These are phyloP conservation scores for Agarophyton chilense DNA, from an alignment of 23 red algal genomes.

Conservation along the genomic window DNA sequence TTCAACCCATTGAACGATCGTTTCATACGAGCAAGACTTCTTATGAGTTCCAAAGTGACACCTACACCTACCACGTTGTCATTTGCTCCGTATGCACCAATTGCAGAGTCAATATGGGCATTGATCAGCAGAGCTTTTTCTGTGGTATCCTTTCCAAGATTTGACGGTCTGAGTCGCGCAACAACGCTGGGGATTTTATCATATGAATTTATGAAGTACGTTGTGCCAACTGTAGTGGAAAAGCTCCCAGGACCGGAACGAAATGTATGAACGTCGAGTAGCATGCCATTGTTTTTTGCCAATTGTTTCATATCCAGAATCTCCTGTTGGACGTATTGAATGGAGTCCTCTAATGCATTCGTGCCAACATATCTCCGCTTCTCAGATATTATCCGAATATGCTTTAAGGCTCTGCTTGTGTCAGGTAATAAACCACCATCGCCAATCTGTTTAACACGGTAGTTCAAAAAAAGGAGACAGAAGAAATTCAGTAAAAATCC, in stretches of 20 bases:
- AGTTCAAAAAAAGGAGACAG: neutral
- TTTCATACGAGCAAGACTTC: conserved; percentile 27
- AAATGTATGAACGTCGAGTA: conserved; percentile 42
- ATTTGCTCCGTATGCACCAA: conserved; percentile 75
- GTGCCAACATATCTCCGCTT: conserved; percentile 33
- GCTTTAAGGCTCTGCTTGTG: conserved; percentile 6
- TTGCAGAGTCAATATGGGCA: conserved; percentile 89
- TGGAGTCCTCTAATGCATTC: conserved; percentile 38
- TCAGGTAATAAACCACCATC: neutral
- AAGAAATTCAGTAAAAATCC: neutral
- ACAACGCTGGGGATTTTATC: conserved; percentile 52
- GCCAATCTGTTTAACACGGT: neutral
- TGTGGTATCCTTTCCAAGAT: neutral
- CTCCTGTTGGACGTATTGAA: conserved; percentile 44
- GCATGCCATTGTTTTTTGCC: conserved; percentile 4
- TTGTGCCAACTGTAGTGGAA: conserved; percentile 14
- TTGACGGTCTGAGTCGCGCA: conserved; percentile 39
- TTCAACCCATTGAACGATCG: neutral
- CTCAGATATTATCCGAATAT: conserved; percentile 28
- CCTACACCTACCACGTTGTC: conserved; percentile 79
- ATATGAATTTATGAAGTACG: conserved; percentile 34
- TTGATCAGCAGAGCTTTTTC: conserved; percentile 79
- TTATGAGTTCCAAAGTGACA: conserved; percentile 71
- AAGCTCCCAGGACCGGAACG: conserved; percentile 34
- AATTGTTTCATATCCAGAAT: neutral